phyloP scores from a whole-genome alignment of 306 rosid species.

The Vigna trinervia region DNA sequence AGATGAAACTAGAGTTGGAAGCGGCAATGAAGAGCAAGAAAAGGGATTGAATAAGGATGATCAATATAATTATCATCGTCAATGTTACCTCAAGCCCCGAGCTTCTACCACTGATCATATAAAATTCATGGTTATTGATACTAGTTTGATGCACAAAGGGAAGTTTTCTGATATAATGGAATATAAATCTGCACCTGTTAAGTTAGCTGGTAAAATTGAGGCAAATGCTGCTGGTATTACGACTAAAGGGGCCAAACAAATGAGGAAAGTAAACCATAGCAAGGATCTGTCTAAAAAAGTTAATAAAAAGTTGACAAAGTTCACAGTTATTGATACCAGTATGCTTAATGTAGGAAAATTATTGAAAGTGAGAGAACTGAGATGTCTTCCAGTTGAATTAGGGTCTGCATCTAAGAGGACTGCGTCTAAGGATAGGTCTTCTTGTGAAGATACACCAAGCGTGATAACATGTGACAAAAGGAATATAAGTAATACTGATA shows the following conservation, averaged over 20 bases:
- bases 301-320: slow-evolving; percentile 46
- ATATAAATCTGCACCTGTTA: slow-evolving; percentile 57
- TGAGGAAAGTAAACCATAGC: slow-evolving; percentile 40
- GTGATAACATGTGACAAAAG: slow-evolving; percentile 39
- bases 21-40: slow-evolving; percentile 51
- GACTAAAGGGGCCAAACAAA: slow-evolving; percentile 41
- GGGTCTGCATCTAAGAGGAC: slow-evolving; percentile 47
- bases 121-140: slow-evolving; percentile 71
- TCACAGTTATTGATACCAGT: slow-evolving; percentile 75
- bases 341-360: slow-evolving; percentile 57
- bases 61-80: slow-evolving; percentile 52
- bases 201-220: slow-evolving; percentile 39
- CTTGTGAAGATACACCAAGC: slow-evolving; percentile 34
- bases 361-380: slow-evolving; percentile 55
- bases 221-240: slow-evolving; percentile 42
- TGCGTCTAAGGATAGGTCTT: slow-evolving; percentile 38
- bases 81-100: slow-evolving; percentile 75
- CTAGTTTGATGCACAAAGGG: slow-evolving; percentile 60
- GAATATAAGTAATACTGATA: slow-evolving; percentile 39
- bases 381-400: slow-evolving; percentile 52
- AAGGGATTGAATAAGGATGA: slow-evolving; percentile 56
- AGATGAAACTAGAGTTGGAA: slow-evolving; percentile 52
- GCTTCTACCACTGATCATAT: slow-evolving; percentile 37
- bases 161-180: slow-evolving; percentile 59
- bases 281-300: slow-evolving; percentile 35